Conservation (phyloP, 2,329 filamentous ascomycete genomes). For the Penicillium aurantiogriseum region DNA sequence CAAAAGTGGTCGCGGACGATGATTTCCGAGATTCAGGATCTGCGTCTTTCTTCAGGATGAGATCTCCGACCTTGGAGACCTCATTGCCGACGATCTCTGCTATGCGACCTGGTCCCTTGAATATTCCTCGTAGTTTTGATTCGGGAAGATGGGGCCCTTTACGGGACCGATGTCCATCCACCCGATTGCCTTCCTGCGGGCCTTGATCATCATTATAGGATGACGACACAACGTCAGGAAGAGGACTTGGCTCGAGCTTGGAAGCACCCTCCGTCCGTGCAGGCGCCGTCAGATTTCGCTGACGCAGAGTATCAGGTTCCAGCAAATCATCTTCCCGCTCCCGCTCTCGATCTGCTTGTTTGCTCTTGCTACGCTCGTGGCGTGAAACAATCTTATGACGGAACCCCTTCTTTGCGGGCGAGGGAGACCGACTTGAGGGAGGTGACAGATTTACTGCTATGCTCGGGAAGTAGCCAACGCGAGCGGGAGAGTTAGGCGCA, state of each 20-base stretch:
- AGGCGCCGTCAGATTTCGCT: conserved; percentile 13
- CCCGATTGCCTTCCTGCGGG: conserved; percentile 20
- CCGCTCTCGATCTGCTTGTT: conserved; percentile 33
- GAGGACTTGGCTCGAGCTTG: conserved; percentile 29
- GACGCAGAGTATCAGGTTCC: conserved; percentile 19
- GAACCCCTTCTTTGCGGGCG: conserved; percentile 60
- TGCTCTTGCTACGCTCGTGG: conserved; percentile 40
- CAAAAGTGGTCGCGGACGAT: conserved; percentile 46
- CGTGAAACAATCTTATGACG: conserved; percentile 43
- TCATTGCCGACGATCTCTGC: conserved; percentile 70
- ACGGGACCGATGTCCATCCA: conserved; percentile 27
- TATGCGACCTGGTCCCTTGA: conserved; percentile 69
- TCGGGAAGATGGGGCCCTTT: conserved; percentile 42
- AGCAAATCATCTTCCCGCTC: conserved; percentile 20
- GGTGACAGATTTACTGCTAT: conserved; percentile 65
- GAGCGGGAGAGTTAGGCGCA: conserved; percentile 41
- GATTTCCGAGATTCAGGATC: conserved; percentile 43
- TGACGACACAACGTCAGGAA: conserved; percentile 28
- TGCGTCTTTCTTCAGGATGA: conserved; percentile 59
- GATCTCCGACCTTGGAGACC: conserved; percentile 60
- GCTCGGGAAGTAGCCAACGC: conserved; percentile 53
- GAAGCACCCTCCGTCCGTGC: conserved; percentile 18
- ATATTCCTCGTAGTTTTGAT: conserved; percentile 68
- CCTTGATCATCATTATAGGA: conserved; percentile 25
- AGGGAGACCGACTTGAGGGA: conserved; percentile 60